phyloP scores from a whole-genome alignment of 805 yeast species.

The Metschnikowia cubensis region DNA sequence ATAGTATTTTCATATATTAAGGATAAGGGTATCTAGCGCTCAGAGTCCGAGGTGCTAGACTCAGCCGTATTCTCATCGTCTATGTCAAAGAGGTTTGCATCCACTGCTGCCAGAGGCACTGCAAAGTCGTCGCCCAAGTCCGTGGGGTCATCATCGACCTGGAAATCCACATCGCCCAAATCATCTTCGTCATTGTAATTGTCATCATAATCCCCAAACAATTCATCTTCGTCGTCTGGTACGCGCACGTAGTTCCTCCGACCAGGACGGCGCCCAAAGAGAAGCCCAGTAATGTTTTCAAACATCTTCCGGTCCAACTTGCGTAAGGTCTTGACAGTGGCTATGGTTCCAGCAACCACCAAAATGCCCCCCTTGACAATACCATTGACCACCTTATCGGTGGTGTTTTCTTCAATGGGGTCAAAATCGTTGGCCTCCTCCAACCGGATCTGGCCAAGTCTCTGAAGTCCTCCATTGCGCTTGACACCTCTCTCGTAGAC shows the following conservation, averaged over 20 bases:
- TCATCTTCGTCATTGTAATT: slow-evolving; percentile 34
- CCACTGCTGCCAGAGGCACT: slow-evolving; percentile 12
- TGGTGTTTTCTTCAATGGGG: slow-evolving; percentile 59
- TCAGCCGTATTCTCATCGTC: slow-evolving; percentile 20
- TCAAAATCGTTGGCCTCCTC: slow-evolving; percentile 59
- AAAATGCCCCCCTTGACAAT: slow-evolving; percentile 57
- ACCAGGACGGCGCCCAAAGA: slow-evolving; percentile 38
- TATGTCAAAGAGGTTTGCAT: slow-evolving; percentile 30
- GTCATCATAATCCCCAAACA: slow-evolving; percentile 40
- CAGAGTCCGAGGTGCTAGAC: slow-evolving; percentile 4
- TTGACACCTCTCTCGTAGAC: slow-evolving; percentile 79
- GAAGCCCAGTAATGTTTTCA: slow-evolving; percentile 26
- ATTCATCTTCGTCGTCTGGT: slow-evolving; percentile 40
- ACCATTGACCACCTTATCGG: slow-evolving; percentile 56
- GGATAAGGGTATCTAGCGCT: neutral
- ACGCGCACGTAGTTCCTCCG: slow-evolving; percentile 39
- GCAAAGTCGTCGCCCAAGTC: slow-evolving; percentile 16
- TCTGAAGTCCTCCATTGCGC: slow-evolving; percentile 68
- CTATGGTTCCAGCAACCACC: slow-evolving; percentile 38
- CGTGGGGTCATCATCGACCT: slow-evolving; percentile 18
- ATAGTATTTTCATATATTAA: no score
- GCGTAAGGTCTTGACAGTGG: slow-evolving; percentile 30
- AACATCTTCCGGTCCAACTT: slow-evolving; percentile 32
- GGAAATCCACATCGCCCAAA: slow-evolving; percentile 25
- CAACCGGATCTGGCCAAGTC: slow-evolving; percentile 82